Evolutionary conservation across 2,329 filamentous ascomycete species (phyloP).

Genomic region (Penicillium sp.): DNA sequence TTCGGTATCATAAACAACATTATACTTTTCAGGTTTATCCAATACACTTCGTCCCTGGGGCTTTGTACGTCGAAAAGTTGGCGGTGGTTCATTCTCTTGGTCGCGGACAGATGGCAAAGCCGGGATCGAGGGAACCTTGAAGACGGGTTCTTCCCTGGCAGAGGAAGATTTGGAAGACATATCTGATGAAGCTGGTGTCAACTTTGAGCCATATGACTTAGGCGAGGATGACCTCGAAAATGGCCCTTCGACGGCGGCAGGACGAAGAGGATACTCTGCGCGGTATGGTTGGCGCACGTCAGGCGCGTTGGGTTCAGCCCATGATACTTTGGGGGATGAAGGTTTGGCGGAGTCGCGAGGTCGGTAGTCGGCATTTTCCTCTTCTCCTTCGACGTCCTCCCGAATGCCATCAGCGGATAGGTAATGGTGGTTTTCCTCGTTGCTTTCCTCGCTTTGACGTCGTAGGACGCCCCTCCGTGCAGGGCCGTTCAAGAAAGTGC

Average conservation of each 20-base stretch:
- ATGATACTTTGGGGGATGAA: constrained; percentile 40
- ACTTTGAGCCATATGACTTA: constrained; percentile 37
- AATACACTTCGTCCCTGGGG: constrained; percentile 54
- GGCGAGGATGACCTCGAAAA: constrained; percentile 39
- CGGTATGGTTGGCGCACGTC: constrained; percentile 25
- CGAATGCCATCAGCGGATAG: constrained; percentile 28
- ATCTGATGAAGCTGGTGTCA: constrained; percentile 45
- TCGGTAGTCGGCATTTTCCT: constrained; percentile 30
- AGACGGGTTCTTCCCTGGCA: constrained; percentile 53
- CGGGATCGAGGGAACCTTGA: constrained; percentile 57
- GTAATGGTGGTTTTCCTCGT: constrained; percentile 34
- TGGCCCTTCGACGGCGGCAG: constrained; percentile 25
- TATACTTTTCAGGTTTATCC: constrained; percentile 58
- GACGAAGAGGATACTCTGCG: constrained; percentile 21
- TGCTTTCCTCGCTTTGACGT: constrained; percentile 65
- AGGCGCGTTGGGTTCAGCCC: constrained; percentile 36
- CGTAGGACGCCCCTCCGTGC: constrained; percentile 68
- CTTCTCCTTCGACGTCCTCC: constrained; percentile 30
- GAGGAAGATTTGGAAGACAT: constrained; percentile 41
- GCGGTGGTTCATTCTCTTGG: constrained; percentile 79
- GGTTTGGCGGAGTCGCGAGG: constrained; percentile 24
- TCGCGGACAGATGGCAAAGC: constrained; percentile 65
- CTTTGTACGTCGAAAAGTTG: constrained; percentile 65
- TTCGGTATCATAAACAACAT: constrained; percentile 50
- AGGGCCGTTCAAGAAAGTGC: constrained; percentile 76